These are phyloP conservation scores for Globisporangium emineosum DNA, from an alignment of 352 stramenopile species.

Conservation along the genomic window DNA sequence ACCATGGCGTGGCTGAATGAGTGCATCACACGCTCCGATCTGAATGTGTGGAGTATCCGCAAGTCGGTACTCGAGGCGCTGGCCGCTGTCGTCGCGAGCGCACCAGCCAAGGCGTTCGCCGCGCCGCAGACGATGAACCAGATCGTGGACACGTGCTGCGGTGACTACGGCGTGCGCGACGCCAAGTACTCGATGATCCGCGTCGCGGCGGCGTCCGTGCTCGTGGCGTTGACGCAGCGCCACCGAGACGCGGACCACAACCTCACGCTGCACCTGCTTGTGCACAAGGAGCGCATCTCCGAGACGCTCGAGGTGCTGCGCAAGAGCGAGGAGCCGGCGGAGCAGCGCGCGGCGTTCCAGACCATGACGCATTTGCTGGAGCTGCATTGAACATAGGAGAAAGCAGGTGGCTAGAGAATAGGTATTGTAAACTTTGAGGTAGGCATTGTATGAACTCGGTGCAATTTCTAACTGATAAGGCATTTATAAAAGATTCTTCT, in stretches of 20 bases:
- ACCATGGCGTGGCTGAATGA: constrained; percentile 49
- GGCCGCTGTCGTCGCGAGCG: constrained; percentile 30
- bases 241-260: constrained; percentile 19
- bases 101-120: constrained; percentile 20
- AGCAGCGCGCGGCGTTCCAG: constrained; percentile 56
- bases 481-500: neutral
- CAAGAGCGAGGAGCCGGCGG: constrained; percentile 51
- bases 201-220: constrained; percentile 45
- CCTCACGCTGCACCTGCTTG: constrained; percentile 41
- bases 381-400: constrained; percentile 21
- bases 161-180: constrained; percentile 54
- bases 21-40: constrained; percentile 29
- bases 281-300: constrained; percentile 45
- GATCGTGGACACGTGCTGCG: constrained; percentile 45
- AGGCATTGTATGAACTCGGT: neutral
- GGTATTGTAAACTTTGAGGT: too few species aligned
- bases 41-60: constrained; percentile 69
- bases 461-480: neutral
- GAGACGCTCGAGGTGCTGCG: constrained; percentile 41
- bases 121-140: constrained; percentile 28
- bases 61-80: constrained; percentile 49
- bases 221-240: constrained; percentile 43
- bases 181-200: constrained; percentile 73
- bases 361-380: constrained; percentile 41
- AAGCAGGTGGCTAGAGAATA: too few species aligned